Evolutionary conservation across 306 rosid genomes (phyloP).

Genomic region (Herpetospermum pedunculosum): DNA sequence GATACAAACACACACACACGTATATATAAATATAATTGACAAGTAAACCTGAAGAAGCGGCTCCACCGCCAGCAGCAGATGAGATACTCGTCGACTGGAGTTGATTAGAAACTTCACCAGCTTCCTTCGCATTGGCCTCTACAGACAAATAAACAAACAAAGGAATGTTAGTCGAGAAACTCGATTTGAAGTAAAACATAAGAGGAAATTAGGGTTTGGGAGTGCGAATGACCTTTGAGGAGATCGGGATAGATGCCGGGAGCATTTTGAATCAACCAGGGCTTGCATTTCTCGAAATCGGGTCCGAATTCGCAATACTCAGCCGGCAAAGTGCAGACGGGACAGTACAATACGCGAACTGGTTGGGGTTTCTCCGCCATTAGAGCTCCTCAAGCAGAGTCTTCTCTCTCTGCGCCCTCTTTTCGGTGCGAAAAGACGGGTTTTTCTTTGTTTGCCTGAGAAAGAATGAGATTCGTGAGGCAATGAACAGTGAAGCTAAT

Average conservation of each 20-base stretch:
- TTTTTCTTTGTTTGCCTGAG: not conserved
- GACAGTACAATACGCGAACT: slow-evolving; percentile 60
- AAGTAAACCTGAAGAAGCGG: slow-evolving; percentile 68
- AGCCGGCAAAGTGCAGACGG: slow-evolving; percentile 62
- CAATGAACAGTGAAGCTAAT: not conserved
- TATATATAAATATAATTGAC: not conserved
- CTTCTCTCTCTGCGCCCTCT: slow-evolving; percentile 3
- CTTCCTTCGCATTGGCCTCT: slow-evolving; percentile 60
- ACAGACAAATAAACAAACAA: not conserved
- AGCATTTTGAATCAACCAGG: slow-evolving; percentile 92
- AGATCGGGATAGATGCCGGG: slow-evolving; percentile 82
- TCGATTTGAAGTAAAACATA: not conserved
- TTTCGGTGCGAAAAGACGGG: not conserved
- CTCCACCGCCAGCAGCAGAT: slow-evolving; percentile 51
- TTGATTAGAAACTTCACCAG: slow-evolving; percentile 58
- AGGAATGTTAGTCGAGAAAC: not conserved
- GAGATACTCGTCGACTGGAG: slow-evolving; percentile 53
- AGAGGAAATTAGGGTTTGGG: not conserved
- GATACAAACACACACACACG: not conserved
- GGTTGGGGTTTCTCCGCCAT: slow-evolving; percentile 98
- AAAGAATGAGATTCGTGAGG: slow-evolving; percentile 3
- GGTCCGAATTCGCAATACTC: slow-evolving; percentile 96
- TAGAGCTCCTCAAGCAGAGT: slow-evolving; percentile 11
- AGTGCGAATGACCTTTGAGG: slow-evolving; percentile 34
- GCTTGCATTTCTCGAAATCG: slow-evolving; percentile 94